Base-by-base conservation (phyloP, 2,329 filamentous ascomycete species). In the Sphaceloma murrayae region DNA sequence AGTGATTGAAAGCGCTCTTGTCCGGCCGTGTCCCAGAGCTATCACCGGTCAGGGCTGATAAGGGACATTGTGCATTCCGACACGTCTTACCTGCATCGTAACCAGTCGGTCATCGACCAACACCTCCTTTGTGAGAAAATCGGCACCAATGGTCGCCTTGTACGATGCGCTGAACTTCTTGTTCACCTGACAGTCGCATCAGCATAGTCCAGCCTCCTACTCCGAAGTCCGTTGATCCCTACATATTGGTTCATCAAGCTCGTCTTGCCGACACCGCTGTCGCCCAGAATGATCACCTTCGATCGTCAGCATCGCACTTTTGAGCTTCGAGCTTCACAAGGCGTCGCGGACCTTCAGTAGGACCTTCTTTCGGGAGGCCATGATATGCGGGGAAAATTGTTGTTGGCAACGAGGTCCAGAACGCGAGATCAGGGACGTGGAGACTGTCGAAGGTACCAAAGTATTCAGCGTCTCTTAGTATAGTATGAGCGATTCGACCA, bases 231-330 rank as follows among this genome's bases (percentile, higher is more conserved):
- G n/a, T n/a, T n/a, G n/a, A n/a, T n/a, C n/a, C n/a, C n/a, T 79
- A 96, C 91, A 85, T 96, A 98, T 96, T 98, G 91, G 72, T 98
- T 98, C 91, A 98, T 98, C 77, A 98, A 80, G 68, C 87, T 95
- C 50, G 91, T 98, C 77, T 98, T 98, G 65, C 91, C 91, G 51
- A 98, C 91, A 69, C 91, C 91, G 67, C 89, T 96, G 67, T 98
- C 91, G 58, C 91, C 91, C 56, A 98, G 81, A 68, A 98, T 96
- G 61, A 98, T 98, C 61, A 98, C 88, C 89, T 96, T n/a, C n/a
- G n/a, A n/a, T n/a, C n/a, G n/a, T n/a, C n/a, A n/a, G n/a, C n/a
- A n/a, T n/a, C n/a, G n/a, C n/a, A n/a, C n/a, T n/a, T n/a, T n/a
- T n/a, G n/a, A n/a, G n/a, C n/a, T n/a, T n/a, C n/a, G n/a, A n/a